Base-by-base conservation (phyloP, 139 green algal genomes). In the Desmodesmus armatus region DNA sequence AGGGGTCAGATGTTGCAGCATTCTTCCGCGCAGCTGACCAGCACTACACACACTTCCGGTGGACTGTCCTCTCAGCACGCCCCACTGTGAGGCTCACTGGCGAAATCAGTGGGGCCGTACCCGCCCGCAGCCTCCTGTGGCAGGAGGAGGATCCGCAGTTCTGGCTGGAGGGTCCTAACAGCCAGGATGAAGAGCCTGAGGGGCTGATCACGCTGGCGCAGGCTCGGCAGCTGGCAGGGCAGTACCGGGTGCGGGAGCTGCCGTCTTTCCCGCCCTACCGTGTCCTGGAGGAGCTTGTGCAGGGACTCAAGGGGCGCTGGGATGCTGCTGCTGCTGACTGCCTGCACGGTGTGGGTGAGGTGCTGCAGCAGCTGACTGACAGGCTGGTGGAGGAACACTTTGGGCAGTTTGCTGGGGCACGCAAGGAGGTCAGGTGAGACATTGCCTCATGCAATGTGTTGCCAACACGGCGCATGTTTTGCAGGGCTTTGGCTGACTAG, bases 61-160 rank as follows among this genome's bases (percentile, higher is more conserved):
- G 33, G 3, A 5, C 23, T 9, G 58, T 66, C 2, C 31, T 66
- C 27, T 27, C 31, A 27, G 58, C 58, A 33, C 58, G 58, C 4
- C 58, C 58, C 25, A 66, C 0, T 31, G 58, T 66, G 31, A 0
- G 11, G 27, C 5, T 66, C 11, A 15, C 27, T 25, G 0, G 47
- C 13, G 0, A 58, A 23, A 23, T 4, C 58, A 66, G 58, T 3
- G 1, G 25, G 3, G 27, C 27, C 58, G 0, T 25, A 25, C n/a
- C n/a, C n/a, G n/a, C n/a, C n/a, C n/a, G n/a, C n/a, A n/a, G n/a
- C n/a, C n/a, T n/a, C n/a, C n/a, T 2, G 67, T 19, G 31, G 39
- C 69, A 76, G 39, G 69, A 76, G 39, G 69, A 76, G 33, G 39
- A 43, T 58, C 5, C 33, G 15, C 37, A 76, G 17, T 76, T 76